Conservation (phyloP, 495 filamentous ascomycete species). For the Penicillium herquei region DNA sequence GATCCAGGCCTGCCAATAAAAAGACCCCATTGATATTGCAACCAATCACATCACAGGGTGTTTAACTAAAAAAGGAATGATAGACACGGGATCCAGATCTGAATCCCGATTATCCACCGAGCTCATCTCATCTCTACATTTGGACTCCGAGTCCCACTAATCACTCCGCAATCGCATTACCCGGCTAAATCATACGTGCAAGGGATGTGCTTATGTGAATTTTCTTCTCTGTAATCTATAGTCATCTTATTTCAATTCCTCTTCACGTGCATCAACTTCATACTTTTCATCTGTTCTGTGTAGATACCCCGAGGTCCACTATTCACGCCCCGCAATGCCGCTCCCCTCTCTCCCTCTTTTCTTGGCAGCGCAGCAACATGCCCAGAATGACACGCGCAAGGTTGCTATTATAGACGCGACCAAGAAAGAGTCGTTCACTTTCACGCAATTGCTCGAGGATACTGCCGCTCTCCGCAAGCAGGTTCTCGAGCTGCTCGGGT, state of each 20-base stretch:
- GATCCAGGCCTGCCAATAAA: too few species aligned
- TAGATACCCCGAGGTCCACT: not conserved
- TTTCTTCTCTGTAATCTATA: too few species aligned
- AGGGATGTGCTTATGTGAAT: not conserved
- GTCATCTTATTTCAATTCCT: not conserved
- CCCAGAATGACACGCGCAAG: slow-evolving; percentile 61
- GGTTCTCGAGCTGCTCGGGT: slow-evolving; percentile 50
- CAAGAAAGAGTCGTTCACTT: slow-evolving; percentile 72
- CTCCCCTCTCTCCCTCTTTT: slow-evolving; percentile 76
- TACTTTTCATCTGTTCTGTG: not conserved
- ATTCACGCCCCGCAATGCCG: slow-evolving; percentile 15
- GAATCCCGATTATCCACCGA: not conserved
- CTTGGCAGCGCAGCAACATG: slow-evolving; percentile 48
- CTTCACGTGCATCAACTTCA: not conserved
- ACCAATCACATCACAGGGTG: too few species aligned
- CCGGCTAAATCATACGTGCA: not conserved
- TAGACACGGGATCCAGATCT: too few species aligned
- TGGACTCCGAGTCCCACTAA: not conserved
- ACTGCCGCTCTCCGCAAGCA: slow-evolving; percentile 62
- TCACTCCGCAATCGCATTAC: not conserved
- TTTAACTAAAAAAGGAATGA: too few species aligned
- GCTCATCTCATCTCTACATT: not conserved
- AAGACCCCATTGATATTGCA: too few species aligned
- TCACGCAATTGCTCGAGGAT: slow-evolving; percentile 75
- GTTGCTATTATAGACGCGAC: slow-evolving; percentile 73